Base-by-base conservation (phyloP, 495 filamentous ascomycete genomes). In the Wilcoxina mikolae region DNA sequence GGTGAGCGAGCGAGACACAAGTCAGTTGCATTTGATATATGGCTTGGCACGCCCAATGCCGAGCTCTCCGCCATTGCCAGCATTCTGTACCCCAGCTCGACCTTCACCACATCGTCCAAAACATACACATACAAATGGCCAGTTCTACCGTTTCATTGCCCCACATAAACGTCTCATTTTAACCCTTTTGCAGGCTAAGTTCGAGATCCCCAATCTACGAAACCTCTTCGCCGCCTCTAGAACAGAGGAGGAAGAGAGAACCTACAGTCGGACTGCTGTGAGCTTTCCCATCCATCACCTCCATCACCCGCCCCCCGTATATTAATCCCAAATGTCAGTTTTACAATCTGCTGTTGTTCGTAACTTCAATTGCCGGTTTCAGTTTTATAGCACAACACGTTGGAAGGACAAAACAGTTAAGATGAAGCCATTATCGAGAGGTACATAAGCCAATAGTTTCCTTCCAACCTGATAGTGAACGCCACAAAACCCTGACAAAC, bases 161-260 rank as follows among this genome's bases (percentile, higher is more conserved):
- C n/a, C n/a, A n/a, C n/a, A n/a, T n/a, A 15, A 20, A 46, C n/a
- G 11, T 24, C 11, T 11, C 23, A 11, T 20, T 46, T 20, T 46
- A 24, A 46, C 43, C 26, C 35, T 54, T 33, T 50, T 20, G 9
- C 24, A 66, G 60, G 66, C 63, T 17, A 63, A 65, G 24, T 64
- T 65, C 22, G 62, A 65, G 69, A 81, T 98, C 47, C 91, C 91
- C 39, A 98, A 98, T 67, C 77, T 98, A 33, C 82, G 91, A 42
- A 88, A 91, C 24, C 81, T 98, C 50, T 96, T 98, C 68, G 93
- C 95, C 49, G 89, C 95, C 70, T 87, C 93, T 10, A 76, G 91
- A 51, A 87, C 87, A 3, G 93, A 96, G 58, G 81, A 84, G 51
- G 91, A 98, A 67, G 91, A 98, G 69, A 84, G 89, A 68, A 84